These are phyloP conservation scores for Schwanniomyces occidentalis DNA, from an alignment of 805 yeast species.

Conservation along the genomic window DNA sequence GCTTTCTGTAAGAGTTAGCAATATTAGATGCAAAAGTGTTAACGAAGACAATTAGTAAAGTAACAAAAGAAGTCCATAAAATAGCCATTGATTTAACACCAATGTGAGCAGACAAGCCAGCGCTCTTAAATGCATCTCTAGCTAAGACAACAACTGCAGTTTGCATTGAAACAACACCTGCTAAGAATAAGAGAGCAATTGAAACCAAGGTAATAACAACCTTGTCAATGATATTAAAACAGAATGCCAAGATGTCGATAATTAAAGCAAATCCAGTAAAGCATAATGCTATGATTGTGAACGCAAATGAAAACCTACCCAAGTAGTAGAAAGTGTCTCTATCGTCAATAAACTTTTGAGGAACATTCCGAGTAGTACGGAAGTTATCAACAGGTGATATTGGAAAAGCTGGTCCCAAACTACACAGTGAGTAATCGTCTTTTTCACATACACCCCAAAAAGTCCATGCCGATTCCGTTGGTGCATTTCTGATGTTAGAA, in stretches of 20 bases:
- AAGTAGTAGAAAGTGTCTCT: constrained; percentile 63
- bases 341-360: constrained; percentile 50
- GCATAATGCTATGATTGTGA: constrained; percentile 57
- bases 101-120: constrained; percentile 44
- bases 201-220: constrained; percentile 52
- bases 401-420: constrained; percentile 74
- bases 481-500: constrained; percentile 49
- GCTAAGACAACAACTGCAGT: constrained; percentile 82
- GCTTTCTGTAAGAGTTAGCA: constrained; percentile 51
- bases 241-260: constrained; percentile 53
- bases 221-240: constrained; percentile 55
- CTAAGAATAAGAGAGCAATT: constrained; percentile 52
- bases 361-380: constrained; percentile 50
- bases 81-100: constrained; percentile 63
- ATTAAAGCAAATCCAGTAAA: constrained; percentile 65
- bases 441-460: constrained; percentile 71
- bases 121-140: constrained; percentile 60
- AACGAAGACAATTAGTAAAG: constrained; percentile 50
- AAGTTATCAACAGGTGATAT: constrained; percentile 82
- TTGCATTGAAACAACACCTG: constrained; percentile 66
- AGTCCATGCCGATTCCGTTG: constrained; percentile 70
- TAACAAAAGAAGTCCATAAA: constrained; percentile 69
- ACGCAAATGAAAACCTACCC: constrained; percentile 66
- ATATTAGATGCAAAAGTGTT: constrained; percentile 52
- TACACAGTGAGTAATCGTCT: constrained; percentile 52